Percentiles rank a stretch among this genome's conserved stretches.
phyloP scores from a whole-genome alignment of 1,284 basidiomycete genomes.

The Apiotrichum akiyoshidainum region DNA sequence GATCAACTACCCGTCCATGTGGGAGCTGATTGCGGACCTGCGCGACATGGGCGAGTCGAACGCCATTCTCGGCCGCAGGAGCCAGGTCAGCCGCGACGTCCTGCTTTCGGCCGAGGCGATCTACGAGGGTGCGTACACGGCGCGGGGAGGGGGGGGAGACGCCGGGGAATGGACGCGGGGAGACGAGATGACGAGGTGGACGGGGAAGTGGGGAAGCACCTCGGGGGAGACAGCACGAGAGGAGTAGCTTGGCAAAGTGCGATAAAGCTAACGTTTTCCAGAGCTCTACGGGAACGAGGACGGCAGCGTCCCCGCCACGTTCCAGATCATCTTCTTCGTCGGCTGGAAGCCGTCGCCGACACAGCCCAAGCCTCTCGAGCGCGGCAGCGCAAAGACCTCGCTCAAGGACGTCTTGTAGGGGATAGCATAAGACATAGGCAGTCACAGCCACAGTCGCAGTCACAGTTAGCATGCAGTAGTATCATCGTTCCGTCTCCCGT shows the following conservation, averaged over 20 bases:
- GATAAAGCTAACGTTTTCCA: slow-evolving; percentile 41
- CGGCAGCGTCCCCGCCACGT: slow-evolving; percentile 86
- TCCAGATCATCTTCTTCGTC: slow-evolving; percentile 95
- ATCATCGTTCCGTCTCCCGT: too few relatives aligned
- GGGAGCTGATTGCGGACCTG: slow-evolving; percentile 91
- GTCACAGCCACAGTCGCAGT: too few relatives aligned
- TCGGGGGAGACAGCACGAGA: too few relatives aligned
- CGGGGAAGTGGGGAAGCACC: too few relatives aligned
- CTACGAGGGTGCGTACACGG: slow-evolving; percentile 66
- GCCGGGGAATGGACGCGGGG: too few relatives aligned
- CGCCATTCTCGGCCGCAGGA: slow-evolving; percentile 75
- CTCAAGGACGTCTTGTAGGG: slow-evolving; percentile 72
- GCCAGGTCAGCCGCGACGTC: slow-evolving; percentile 73
- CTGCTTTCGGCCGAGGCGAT: slow-evolving; percentile 86
- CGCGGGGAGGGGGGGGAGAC: too few relatives aligned
- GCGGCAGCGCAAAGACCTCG: slow-evolving; percentile 77
- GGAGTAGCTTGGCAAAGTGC: too few relatives aligned
- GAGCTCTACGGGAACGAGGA: slow-evolving; percentile 81
- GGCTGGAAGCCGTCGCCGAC: slow-evolving; percentile 92
- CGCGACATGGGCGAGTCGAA: slow-evolving; percentile 96
- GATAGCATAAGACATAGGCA: neutral
- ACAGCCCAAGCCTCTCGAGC: slow-evolving; percentile 78
- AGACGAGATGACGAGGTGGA: too few relatives aligned
- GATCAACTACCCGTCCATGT: slow-evolving; percentile 90
- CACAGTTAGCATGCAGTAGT: too few relatives aligned